These are phyloP conservation scores for Leptodermis oblonga DNA, from an alignment of 257 asterid genomes.

Conservation along the genomic window DNA sequence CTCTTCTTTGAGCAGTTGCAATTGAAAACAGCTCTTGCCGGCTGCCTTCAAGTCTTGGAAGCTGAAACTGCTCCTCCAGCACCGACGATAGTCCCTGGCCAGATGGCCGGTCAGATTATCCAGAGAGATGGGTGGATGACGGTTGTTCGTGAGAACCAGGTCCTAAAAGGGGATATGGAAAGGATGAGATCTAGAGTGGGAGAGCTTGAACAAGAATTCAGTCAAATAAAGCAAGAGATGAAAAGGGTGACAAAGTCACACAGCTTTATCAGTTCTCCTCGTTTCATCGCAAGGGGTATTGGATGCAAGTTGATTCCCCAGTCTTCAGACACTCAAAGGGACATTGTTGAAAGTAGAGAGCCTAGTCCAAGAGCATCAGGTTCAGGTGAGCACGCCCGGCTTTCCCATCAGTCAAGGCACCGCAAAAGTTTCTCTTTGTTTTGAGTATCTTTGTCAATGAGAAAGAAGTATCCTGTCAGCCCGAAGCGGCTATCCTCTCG, in stretches of 20 bases:
- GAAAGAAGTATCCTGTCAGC: background rate
- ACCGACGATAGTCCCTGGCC: slow-evolving; percentile 32
- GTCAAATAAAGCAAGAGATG: slow-evolving; percentile 76
- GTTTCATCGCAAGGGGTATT: slow-evolving; percentile 33
- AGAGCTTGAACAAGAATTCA: slow-evolving; percentile 83
- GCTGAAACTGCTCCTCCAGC: slow-evolving; percentile 62
- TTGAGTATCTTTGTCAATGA: slow-evolving; percentile 23
- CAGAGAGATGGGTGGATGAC: slow-evolving; percentile 88
- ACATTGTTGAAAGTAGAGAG: slow-evolving; percentile 49
- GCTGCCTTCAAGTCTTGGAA: slow-evolving; percentile 66
- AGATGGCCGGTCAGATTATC: slow-evolving; percentile 42
- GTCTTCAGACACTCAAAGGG: slow-evolving; percentile 49
- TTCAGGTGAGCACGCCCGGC: slow-evolving; percentile 50
- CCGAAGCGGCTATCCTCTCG: background rate
- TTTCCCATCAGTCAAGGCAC: slow-evolving; percentile 38
- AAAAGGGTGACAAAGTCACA: slow-evolving; percentile 66
- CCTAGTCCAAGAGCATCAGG: slow-evolving; percentile 66
- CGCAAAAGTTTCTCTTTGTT: slow-evolving; percentile 58
- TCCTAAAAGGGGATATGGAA: slow-evolving; percentile 72
- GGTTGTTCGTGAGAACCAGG: slow-evolving; percentile 80
- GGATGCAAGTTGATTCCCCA: slow-evolving; percentile 60
- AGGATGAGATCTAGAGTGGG: slow-evolving; percentile 82
- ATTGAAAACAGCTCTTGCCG: slow-evolving; percentile 72
- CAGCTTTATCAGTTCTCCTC: slow-evolving; percentile 63
- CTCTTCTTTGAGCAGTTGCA: slow-evolving; percentile 95